Conservation (phyloP, 768 basidiomycete genomes). For the Trametes gibbosa region DNA sequence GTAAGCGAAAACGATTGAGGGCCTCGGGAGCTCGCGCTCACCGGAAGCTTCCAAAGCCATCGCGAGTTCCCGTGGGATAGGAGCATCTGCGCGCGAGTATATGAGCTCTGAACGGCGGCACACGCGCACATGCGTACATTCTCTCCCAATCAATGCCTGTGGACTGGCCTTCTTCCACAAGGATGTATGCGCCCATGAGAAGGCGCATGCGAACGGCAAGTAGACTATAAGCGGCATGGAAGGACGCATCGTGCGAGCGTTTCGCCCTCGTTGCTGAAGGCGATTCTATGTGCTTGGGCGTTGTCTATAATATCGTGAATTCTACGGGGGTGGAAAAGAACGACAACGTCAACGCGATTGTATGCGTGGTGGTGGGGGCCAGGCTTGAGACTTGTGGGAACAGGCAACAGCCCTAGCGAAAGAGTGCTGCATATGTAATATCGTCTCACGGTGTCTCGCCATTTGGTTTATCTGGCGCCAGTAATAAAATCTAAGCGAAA, state of each 20-base stretch:
- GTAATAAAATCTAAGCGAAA: too few species aligned
- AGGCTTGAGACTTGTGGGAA: too few species aligned
- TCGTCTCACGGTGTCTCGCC: too few species aligned
- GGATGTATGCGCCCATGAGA: constrained; percentile 12
- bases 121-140: background rate
- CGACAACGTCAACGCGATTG: background rate
- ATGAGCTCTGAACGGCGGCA: background rate
- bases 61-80: constrained; percentile 10
- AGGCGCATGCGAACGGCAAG: background rate
- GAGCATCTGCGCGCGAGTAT: background rate
- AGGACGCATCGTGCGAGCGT: background rate
- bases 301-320: background rate
- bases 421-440: too few species aligned
- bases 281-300: background rate
- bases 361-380: background rate
- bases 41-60: constrained; percentile 3
- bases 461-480: too few species aligned
- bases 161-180: background rate
- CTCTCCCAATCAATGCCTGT: background rate
- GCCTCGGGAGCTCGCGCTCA: background rate
- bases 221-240: background rate
- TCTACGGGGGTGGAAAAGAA: background rate
- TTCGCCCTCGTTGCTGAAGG: background rate
- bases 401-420: too few species aligned
- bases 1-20: background rate